Percentiles rank a stretch among this genome's conserved stretches.
Evolutionary conservation across 176 grass and related monocot genomes (phyloP).

Genomic region (Saccharum spontaneum): DNA sequence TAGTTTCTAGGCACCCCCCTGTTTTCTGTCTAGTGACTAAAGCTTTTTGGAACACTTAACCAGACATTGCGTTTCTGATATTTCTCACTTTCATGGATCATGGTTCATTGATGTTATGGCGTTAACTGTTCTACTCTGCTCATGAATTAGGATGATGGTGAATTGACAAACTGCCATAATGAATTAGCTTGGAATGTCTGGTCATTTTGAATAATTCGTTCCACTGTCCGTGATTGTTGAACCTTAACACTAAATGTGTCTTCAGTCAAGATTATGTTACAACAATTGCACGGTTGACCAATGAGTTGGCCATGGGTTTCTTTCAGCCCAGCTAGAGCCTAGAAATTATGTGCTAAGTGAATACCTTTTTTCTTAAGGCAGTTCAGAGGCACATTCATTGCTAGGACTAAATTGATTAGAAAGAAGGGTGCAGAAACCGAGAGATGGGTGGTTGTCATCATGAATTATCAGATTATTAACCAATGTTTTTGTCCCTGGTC

Average conservation of each 20-base stretch:
- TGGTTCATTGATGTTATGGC: background rate
- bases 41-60: background rate
- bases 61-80: background rate
- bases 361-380: background rate
- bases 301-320: background rate
- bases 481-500: background rate
- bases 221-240: background rate
- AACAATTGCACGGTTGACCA: background rate
- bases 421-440: background rate
- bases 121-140: background rate
- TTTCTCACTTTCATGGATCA: background rate
- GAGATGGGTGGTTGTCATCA: background rate
- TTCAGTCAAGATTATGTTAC: background rate
- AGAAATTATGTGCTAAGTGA: background rate
- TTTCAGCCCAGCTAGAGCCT: background rate
- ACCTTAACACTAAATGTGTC: background rate
- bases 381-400: background rate
- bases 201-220: background rate
- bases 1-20: background rate
- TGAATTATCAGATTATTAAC: background rate
- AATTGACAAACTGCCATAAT: background rate
- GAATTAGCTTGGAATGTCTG: background rate
- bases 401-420: background rate
- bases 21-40: background rate
- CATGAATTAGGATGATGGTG: background rate